These are phyloP conservation scores for Millerozyma acaciae DNA, from an alignment of 805 yeast species.

Conservation along the genomic window DNA sequence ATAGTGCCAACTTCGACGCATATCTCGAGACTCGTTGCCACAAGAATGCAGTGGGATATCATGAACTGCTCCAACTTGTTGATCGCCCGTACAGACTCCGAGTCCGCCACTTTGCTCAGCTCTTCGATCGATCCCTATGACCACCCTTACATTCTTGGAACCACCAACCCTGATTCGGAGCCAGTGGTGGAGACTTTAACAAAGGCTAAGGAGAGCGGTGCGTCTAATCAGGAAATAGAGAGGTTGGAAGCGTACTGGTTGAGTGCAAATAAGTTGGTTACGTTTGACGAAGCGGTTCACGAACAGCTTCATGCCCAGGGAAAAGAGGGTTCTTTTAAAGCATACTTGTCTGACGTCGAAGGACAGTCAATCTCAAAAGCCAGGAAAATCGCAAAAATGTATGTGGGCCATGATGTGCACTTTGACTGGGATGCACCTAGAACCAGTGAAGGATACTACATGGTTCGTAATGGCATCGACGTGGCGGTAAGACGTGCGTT, in stretches of 20 bases:
- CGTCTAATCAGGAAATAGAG: background rate
- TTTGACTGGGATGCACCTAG: constrained; percentile 6
- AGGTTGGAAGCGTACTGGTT: constrained; percentile 2
- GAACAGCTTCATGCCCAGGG: constrained; percentile 1
- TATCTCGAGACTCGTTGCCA: constrained; percentile 3
- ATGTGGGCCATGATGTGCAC: constrained; percentile 1
- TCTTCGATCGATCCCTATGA: constrained; percentile 5
- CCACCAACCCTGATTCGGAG: constrained; percentile 1
- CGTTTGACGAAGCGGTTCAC: constrained; percentile 5
- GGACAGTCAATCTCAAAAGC: constrained; percentile 42
- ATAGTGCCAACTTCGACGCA: constrained; percentile 6
- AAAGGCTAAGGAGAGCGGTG: constrained; percentile 2
- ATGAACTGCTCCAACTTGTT: constrained; percentile 5
- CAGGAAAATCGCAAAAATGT: background rate
- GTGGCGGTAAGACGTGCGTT: constrained; percentile 53
- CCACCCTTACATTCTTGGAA: constrained; percentile 4
- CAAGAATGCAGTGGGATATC: constrained; percentile 6
- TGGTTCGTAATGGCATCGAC: constrained; percentile 37
- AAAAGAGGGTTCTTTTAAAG: constrained; percentile 22
- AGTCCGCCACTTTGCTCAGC: constrained; percentile 3
- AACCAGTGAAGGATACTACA: constrained; percentile 3
- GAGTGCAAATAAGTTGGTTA: background rate
- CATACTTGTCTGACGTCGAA: constrained; percentile 33
- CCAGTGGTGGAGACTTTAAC: constrained; percentile 2
- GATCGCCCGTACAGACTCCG: constrained; percentile 6